Evolutionary conservation across 176 grass and related monocot genomes (phyloP).

Genomic region (maize (Zea mays)): DNA sequence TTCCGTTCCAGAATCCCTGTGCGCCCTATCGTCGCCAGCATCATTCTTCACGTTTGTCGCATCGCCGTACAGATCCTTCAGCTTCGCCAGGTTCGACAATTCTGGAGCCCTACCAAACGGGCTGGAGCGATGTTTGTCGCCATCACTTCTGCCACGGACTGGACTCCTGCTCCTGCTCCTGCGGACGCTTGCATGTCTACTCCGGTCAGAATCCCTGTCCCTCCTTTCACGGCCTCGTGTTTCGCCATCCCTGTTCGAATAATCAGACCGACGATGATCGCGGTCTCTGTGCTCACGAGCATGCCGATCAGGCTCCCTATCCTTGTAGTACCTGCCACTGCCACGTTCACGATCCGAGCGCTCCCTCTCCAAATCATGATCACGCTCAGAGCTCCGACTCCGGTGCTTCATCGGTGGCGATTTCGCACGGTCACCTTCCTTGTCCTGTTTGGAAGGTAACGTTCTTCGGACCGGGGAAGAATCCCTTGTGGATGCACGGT

Average conservation of each 20-base stretch:
- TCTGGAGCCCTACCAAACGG: slow-evolving; percentile 66
- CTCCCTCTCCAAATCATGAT: slow-evolving; percentile 35
- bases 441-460: slow-evolving; percentile 46
- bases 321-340: slow-evolving; percentile 46
- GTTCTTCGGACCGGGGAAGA: slow-evolving; percentile 84
- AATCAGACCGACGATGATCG: slow-evolving; percentile 37
- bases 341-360: slow-evolving; percentile 47
- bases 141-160: slow-evolving; percentile 39
- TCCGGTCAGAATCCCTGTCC: slow-evolving; percentile 49
- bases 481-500: slow-evolving; percentile 91
- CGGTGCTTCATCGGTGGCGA: slow-evolving; percentile 39
- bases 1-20: slow-evolving; percentile 66
- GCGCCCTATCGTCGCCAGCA: slow-evolving; percentile 39
- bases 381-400: slow-evolving; percentile 46
- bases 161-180: slow-evolving; percentile 58
- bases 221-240: slow-evolving; percentile 52
- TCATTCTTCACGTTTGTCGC: slow-evolving; percentile 53
- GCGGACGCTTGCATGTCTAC: slow-evolving; percentile 37
- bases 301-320: slow-evolving; percentile 42
- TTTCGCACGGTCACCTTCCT: slow-evolving; percentile 47
- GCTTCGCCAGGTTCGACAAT: slow-evolving; percentile 70
- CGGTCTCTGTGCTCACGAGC: slow-evolving; percentile 41
- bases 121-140: slow-evolving; percentile 45
- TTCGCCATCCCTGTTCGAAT: slow-evolving; percentile 46
- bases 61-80: slow-evolving; percentile 94